A percentile compares a stretch with the other conserved stretches of the same genome.
Evolutionary conservation across 2,329 filamentous ascomycete species (phyloP).

Genomic region (Fusarium sp.): DNA sequence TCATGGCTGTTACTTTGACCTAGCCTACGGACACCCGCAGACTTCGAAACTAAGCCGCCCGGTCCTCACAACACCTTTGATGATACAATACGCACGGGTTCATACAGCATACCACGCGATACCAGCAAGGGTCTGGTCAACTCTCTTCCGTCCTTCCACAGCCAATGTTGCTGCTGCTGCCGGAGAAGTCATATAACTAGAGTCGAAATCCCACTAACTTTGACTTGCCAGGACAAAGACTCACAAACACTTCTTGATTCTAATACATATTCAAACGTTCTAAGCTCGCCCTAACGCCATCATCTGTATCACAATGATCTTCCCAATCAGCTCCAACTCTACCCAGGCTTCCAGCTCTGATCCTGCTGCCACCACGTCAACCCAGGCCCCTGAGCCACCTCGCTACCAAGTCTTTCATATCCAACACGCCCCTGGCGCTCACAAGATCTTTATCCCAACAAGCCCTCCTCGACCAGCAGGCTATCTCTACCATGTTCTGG

Average conservation of each 20-base stretch:
- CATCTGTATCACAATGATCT: slow-evolving; percentile 8
- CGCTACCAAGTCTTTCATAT: slow-evolving; percentile 38
- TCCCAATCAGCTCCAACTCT: not conserved
- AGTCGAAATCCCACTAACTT: not conserved
- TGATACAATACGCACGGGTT: slow-evolving; percentile 14
- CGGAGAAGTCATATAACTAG: slow-evolving; percentile 15
- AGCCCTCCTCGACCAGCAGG: slow-evolving; percentile 16
- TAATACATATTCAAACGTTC: not conserved
- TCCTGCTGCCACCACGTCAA: slow-evolving; percentile 1
- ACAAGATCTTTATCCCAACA: slow-evolving; percentile 40
- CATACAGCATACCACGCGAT: slow-evolving; percentile 2
- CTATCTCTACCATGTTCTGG: slow-evolving; percentile 24
- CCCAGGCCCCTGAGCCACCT: not conserved
- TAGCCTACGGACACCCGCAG: slow-evolving; percentile 31
- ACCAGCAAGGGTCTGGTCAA: not conserved
- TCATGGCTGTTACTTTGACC: slow-evolving; percentile 1
- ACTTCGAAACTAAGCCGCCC: slow-evolving; percentile 12
- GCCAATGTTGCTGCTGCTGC: not conserved
- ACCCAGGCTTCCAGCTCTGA: not conserved
- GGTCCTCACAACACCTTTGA: slow-evolving; percentile 9
- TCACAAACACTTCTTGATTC: not conserved
- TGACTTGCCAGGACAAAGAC: not conserved
- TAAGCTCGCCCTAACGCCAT: not conserved
- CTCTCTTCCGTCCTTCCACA: slow-evolving; percentile 5
- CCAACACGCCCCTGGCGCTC: slow-evolving; percentile 25